Evolutionary conservation across 2,329 filamentous ascomycete genomes (phyloP).

Genomic region (Aspergillus pseudoviridinutans): DNA sequence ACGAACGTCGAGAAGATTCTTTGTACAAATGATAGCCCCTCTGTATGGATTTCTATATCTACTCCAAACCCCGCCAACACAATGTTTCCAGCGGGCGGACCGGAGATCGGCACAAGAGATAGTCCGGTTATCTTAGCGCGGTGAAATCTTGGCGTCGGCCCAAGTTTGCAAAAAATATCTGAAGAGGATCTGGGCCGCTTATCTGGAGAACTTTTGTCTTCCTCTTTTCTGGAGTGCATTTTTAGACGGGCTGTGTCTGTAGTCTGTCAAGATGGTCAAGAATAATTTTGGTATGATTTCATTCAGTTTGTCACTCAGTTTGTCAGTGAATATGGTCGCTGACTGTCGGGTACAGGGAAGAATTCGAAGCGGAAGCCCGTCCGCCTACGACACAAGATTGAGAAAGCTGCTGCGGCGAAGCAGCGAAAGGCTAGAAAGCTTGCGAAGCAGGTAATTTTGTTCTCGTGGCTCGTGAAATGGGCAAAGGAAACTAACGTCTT

Average conservation of each 20-base stretch:
- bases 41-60: too few species aligned
- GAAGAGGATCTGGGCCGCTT: constrained; percentile 16
- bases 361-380: constrained; percentile 89
- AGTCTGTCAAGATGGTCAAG: constrained; percentile 37
- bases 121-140: constrained; percentile 35
- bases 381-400: constrained; percentile 90
- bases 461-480: neutral
- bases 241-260: constrained; percentile 2
- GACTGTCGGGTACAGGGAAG: constrained; percentile 60
- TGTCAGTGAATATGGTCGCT: neutral
- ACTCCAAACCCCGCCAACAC: neutral
- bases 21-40: too few species aligned
- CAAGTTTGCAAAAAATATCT: constrained; percentile 22
- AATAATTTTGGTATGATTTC: constrained; percentile 27
- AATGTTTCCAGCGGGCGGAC: neutral
- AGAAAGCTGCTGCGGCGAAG: constrained; percentile 86
- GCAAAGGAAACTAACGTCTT: constrained; percentile 7
- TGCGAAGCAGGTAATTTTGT: constrained; percentile 67
- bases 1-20: too few species aligned
- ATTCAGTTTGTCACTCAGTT: too few species aligned
- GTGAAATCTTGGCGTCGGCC: constrained; percentile 30
- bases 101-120: constrained; percentile 33
- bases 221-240: constrained; percentile 9
- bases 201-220: constrained; percentile 10
- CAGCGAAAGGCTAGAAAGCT: constrained; percentile 84